These are phyloP conservation scores for Antrodiella citrinella DNA, from an alignment of 768 basidiomycete species.

Conservation along the genomic window DNA sequence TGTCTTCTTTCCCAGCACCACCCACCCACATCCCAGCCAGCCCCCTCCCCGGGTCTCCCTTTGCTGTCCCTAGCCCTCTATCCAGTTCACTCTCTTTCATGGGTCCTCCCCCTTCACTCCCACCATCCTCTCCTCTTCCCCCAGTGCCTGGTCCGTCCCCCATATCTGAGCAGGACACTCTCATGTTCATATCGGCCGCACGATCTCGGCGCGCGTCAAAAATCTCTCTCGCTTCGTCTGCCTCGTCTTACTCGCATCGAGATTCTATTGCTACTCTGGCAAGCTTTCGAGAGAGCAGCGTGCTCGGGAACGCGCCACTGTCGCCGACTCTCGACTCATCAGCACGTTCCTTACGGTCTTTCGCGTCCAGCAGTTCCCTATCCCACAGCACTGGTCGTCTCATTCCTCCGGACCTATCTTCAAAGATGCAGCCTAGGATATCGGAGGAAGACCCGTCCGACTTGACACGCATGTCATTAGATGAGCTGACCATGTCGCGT, in stretches of 20 bases:
- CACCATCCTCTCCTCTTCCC: conserved; percentile 52
- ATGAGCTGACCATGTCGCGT: conserved; percentile 9
- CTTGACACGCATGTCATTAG: conserved; percentile 19
- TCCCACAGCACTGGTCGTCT: conserved; percentile 9
- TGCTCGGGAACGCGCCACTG: conserved; percentile 9
- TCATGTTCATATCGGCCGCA: conserved; percentile 29
- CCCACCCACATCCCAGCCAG: conserved; percentile 25
- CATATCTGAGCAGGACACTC: conserved; percentile 41
- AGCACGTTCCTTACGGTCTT: conserved; percentile 20
- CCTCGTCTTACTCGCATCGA: conserved; percentile 18
- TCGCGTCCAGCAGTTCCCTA: conserved; percentile 19
- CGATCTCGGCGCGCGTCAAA: conserved; percentile 29
- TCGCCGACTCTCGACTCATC: conserved; percentile 20
- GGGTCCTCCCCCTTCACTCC: conserved; percentile 48
- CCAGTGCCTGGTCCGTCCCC: conserved; percentile 59
- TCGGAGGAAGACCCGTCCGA: conserved; percentile 23
- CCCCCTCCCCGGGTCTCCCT: conserved; percentile 7
- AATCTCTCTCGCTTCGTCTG: conserved; percentile 21
- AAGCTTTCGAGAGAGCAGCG: conserved; percentile 12
- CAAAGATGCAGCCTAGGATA: conserved; percentile 19
- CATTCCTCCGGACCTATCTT: conserved; percentile 12
- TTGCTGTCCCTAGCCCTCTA: conserved; percentile 10
- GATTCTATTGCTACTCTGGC: conserved; percentile 21
- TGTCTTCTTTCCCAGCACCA: conserved; percentile 25
- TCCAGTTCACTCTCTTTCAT: not conserved